Conservation (phyloP, 306 rosid species). For the Medicago ruthenica region DNA sequence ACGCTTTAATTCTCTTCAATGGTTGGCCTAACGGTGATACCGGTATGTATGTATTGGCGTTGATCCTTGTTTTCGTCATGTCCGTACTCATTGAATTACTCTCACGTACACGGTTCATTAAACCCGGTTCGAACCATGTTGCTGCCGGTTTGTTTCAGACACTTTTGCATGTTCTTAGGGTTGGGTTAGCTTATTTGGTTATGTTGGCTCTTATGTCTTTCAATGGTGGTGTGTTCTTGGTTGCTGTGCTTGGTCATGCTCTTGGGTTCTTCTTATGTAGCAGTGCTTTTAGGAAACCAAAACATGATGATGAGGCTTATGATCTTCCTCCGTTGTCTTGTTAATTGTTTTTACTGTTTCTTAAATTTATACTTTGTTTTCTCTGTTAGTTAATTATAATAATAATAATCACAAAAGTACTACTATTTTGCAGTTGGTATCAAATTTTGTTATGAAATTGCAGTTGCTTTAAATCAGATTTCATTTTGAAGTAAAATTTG, state of each 20-base stretch:
- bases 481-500: too few relatives aligned
- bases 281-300: constrained; percentile 46
- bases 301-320: constrained; percentile 23
- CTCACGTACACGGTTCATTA: constrained; percentile 53
- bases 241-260: constrained; percentile 69
- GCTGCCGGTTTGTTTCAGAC: constrained; percentile 63
- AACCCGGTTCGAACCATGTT: constrained; percentile 46
- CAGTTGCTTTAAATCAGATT: neutral
- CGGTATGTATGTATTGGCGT: constrained; percentile 65
- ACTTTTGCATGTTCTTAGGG: constrained; percentile 54
- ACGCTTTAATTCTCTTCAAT: constrained; percentile 60
- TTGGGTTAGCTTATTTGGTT: constrained; percentile 69
- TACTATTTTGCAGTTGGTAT: neutral
- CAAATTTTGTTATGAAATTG: neutral
- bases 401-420: too few relatives aligned
- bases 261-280: constrained; percentile 71
- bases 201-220: constrained; percentile 94
- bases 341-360: constrained; percentile 45
- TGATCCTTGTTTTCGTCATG: constrained; percentile 60
- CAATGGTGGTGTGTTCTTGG: constrained; percentile 75
- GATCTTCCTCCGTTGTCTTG: constrained; percentile 68
- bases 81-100: constrained; percentile 62
- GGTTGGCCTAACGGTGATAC: constrained; percentile 68
- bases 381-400: neutral
- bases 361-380: neutral